Evolutionary conservation across 352 stramenopile species (phyloP).

Genomic region (Pythium folliculosum): DNA sequence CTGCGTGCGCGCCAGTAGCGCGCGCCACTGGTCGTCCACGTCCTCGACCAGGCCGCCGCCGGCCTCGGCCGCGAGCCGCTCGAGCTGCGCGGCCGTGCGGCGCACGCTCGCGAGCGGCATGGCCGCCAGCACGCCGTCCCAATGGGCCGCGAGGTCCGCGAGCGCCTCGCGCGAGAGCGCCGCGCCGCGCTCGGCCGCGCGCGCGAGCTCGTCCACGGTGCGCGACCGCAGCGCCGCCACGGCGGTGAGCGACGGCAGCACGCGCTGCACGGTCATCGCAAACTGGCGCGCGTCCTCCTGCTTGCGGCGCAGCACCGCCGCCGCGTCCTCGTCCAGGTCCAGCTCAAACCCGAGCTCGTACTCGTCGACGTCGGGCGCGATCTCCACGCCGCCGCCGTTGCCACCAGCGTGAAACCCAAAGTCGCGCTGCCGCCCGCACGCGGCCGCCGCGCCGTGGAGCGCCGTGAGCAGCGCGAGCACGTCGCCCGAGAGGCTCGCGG

Average conservation of each 20-base stretch:
- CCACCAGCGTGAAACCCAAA: not conserved
- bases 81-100: constrained; percentile 11
- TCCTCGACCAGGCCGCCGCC: too few species aligned
- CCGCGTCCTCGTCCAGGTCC: not conserved
- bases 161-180: not conserved
- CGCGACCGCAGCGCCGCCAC: not conserved
- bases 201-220: not conserved
- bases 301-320: not conserved
- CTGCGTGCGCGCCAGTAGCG: constrained; percentile 22
- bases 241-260: not conserved
- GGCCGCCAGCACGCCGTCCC: constrained; percentile 3
- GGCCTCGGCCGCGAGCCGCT: not conserved
- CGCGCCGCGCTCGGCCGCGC: not conserved
- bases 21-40: constrained; percentile 2
- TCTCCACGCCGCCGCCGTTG: not conserved
- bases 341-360: not conserved
- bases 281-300: not conserved
- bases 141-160: not conserved
- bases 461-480: constrained; percentile 9
- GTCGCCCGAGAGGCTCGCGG: not conserved
- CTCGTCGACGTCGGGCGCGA: not conserved
- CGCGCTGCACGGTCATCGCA: not conserved
- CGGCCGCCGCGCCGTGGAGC: not conserved
- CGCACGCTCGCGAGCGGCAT: constrained; percentile 17
- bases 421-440: too few species aligned